Conservation (phyloP, 1,284 basidiomycete genomes). For the Apiotrichum montevideense region DNA sequence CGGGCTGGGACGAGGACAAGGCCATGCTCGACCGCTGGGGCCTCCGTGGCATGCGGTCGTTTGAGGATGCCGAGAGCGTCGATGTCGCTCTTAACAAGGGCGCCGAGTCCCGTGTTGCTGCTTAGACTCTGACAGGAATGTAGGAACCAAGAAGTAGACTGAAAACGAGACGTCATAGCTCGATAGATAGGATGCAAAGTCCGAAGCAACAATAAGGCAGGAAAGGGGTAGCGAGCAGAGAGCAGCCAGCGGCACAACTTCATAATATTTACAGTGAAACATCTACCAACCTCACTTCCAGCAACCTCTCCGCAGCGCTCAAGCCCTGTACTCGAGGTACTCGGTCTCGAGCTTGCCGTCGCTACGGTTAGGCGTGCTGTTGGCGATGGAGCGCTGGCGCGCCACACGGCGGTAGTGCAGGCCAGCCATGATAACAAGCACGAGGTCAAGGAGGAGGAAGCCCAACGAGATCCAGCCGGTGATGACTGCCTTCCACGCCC, state of each 20-base stretch:
- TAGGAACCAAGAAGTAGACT: not conserved
- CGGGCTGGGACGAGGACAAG: conserved; percentile 91
- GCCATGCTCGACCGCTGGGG: conserved; percentile 92
- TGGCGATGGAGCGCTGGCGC: not conserved
- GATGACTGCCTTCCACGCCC: conserved; percentile 8
- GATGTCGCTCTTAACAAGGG: not conserved
- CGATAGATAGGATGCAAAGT: too few species aligned
- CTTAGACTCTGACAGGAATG: not conserved
- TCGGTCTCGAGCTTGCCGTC: not conserved
- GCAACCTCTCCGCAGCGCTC: not conserved
- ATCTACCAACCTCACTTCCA: too few species aligned
- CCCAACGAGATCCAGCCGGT: conserved; percentile 9
- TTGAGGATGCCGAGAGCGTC: conserved; percentile 52
- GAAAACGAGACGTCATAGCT: not conserved
- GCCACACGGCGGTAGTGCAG: conserved; percentile 9
- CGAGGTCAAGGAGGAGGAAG: conserved; percentile 8
- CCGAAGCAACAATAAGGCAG: too few species aligned
- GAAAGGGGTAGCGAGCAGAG: too few species aligned
- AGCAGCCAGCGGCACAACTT: too few species aligned
- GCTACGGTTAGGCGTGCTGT: not conserved
- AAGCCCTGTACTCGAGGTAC: not conserved
- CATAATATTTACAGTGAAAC: too few species aligned
- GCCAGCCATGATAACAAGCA: conserved; percentile 8
- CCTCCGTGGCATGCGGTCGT: conserved; percentile 81
- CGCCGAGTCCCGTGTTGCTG: not conserved